Base-by-base conservation (phyloP, 139 green algal species). In the Chlorella sp. region DNA sequence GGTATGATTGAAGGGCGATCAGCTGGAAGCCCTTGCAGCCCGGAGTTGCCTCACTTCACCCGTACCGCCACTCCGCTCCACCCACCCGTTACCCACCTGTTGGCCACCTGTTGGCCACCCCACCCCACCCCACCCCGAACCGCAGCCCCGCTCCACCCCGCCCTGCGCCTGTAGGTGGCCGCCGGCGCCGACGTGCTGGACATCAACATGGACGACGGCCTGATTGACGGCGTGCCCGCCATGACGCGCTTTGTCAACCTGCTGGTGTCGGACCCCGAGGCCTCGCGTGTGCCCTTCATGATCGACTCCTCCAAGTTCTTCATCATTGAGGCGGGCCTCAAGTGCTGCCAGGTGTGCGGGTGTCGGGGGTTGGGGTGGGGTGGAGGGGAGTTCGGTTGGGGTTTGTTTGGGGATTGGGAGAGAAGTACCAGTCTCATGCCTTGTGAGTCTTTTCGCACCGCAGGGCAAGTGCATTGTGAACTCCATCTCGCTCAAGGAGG, bases 391-490 rank as follows among this genome's bases (percentile, higher is more conserved):
- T 73, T 20, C 3, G 32, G n/a, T 73, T n/a, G n/a, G n/a, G n/a
- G n/a, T n/a, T n/a, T n/a, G n/a, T n/a, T n/a, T n/a, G n/a, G n/a
- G n/a, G n/a, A n/a, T n/a, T n/a, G n/a, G n/a, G n/a, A n/a, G n/a
- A n/a, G n/a, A n/a, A n/a, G n/a, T n/a, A n/a, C n/a, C n/a, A n/a
- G n/a, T n/a, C n/a, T n/a, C n/a, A n/a, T n/a, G n/a, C n/a, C n/a
- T n/a, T n/a, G n/a, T n/a, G n/a, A n/a, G n/a, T n/a, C n/a, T n/a
- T n/a, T n/a, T n/a, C 30, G 4, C 20, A 22, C 2, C 54, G 75
- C 92, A 96, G 90, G 97, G 97, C 93, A 99, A 99, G 93, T 96
- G 92, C 93, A 99, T 99, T 83, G 96, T 98, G 65, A 99, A 99
- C 93, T 97, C 92, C 88, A 99, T 99, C 90, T 97, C 92, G 60